These are phyloP conservation scores for Pichia ethanolica DNA, from an alignment of 805 yeast genomes.

Conservation along the genomic window DNA sequence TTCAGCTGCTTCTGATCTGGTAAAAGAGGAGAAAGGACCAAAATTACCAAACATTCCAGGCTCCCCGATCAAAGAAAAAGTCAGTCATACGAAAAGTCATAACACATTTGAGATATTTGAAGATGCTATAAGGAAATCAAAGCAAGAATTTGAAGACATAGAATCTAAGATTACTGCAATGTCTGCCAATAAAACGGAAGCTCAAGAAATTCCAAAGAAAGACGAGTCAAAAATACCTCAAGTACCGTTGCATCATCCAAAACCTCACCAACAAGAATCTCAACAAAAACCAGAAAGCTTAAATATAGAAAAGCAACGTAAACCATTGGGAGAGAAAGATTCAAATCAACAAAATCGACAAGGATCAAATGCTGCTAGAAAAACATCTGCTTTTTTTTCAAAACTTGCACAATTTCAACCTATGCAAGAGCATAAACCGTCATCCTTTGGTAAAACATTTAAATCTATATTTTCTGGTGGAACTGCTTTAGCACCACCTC, in stretches of 20 bases:
- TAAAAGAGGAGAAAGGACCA: constrained; percentile 37
- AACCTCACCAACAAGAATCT: constrained; percentile 1
- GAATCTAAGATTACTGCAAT: not conserved
- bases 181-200: not conserved
- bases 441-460: constrained; percentile 36
- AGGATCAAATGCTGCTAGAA: not conserved
- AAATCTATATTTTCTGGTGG: constrained; percentile 34
- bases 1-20: constrained; percentile 36
- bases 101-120: constrained; percentile 21
- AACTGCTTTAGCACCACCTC: constrained; percentile 8
- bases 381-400: constrained; percentile 30
- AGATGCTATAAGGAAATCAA: constrained; percentile 15
- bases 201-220: not conserved
- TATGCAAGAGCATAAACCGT: constrained; percentile 11
- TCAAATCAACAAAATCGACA: constrained; percentile 8
- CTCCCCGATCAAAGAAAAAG: constrained; percentile 28
- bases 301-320: constrained; percentile 27
- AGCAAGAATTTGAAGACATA: constrained; percentile 12
- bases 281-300: constrained; percentile 6
- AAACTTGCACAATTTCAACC: constrained; percentile 31
- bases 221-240: not conserved
- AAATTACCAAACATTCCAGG: constrained; percentile 42
- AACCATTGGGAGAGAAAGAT: constrained; percentile 5
- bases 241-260: not conserved
- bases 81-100: constrained; percentile 14